phyloP scores from a whole-genome alignment of 2,329 filamentous ascomycete species.

The Xenoacremonium recifei region DNA sequence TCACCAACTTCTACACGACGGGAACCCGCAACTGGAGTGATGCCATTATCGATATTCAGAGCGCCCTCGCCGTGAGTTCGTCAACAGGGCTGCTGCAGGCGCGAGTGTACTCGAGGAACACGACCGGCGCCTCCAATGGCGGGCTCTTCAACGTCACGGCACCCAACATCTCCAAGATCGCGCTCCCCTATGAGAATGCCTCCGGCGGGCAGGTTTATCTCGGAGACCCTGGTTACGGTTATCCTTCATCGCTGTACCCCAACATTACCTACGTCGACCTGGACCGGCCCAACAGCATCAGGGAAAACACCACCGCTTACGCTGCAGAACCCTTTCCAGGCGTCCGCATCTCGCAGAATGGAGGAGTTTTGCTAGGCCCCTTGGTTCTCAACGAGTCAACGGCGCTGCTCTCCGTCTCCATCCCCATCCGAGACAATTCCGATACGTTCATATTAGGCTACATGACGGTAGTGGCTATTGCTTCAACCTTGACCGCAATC shows the following conservation, averaged over 20 bases:
- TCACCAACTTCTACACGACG: constrained; percentile 52
- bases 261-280: constrained; percentile 67
- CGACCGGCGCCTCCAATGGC: constrained; percentile 47
- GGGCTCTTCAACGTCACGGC: constrained; percentile 67
- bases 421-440: constrained; percentile 69
- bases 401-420: constrained; percentile 76
- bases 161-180: constrained; percentile 45
- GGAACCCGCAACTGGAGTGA: constrained; percentile 55
- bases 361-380: constrained; percentile 73
- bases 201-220: constrained; percentile 61
- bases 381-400: constrained; percentile 69
- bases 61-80: constrained; percentile 63
- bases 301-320: constrained; percentile 40
- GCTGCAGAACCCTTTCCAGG: constrained; percentile 50
- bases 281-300: constrained; percentile 37
- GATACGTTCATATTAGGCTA: constrained; percentile 71
- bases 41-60: constrained; percentile 64
- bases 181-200: constrained; percentile 58
- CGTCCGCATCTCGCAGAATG: constrained; percentile 48
- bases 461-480: constrained; percentile 76
- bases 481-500: constrained; percentile 61
- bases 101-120: constrained; percentile 69
- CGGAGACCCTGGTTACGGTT: constrained; percentile 63
- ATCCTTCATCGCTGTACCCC: constrained; percentile 71
- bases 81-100: constrained; percentile 65